Evolutionary conservation across 2,329 filamentous ascomycete species (phyloP).

Genomic region (Aspergillus sp.): DNA sequence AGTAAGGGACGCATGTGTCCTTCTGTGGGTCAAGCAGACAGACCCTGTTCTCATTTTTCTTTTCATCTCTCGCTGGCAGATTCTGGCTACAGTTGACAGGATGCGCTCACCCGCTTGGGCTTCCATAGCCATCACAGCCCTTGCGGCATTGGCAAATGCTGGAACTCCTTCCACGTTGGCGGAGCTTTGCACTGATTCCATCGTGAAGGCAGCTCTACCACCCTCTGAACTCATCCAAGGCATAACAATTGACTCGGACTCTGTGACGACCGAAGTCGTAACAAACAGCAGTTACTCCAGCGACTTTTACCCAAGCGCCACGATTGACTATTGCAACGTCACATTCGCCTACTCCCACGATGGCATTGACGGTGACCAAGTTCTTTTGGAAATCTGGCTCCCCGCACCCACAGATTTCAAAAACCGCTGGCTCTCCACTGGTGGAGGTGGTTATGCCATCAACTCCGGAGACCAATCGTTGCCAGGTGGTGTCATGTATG

Average conservation of each 20-base stretch:
- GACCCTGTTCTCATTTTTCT: neutral
- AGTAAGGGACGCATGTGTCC: neutral
- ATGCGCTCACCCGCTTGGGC: neutral
- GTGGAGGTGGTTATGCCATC: conserved; percentile 30
- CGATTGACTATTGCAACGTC: conserved; percentile 43
- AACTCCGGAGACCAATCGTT: conserved; percentile 1
- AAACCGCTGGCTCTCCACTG: conserved; percentile 50
- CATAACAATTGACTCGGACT: conserved; percentile 44
- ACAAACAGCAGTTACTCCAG: conserved; percentile 36
- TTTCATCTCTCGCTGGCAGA: neutral
- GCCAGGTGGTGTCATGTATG: conserved; percentile 47
- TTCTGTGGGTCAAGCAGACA: neutral
- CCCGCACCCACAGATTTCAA: conserved; percentile 38
- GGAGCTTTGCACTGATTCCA: neutral
- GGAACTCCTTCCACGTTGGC: neutral
- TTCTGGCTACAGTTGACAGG: neutral
- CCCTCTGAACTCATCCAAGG: conserved; percentile 46
- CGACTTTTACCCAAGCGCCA: conserved; percentile 22
- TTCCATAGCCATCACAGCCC: neutral
- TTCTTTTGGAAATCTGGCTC: conserved; percentile 42
- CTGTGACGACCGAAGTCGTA: conserved; percentile 44
- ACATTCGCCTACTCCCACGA: conserved; percentile 48
- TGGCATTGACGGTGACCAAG: conserved; percentile 38
- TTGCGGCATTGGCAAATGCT: neutral
- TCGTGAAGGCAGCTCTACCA: conserved; percentile 45